Evolutionary conservation across 345 rosid species (phyloP).

Genomic region (Pistacia vera): DNA sequence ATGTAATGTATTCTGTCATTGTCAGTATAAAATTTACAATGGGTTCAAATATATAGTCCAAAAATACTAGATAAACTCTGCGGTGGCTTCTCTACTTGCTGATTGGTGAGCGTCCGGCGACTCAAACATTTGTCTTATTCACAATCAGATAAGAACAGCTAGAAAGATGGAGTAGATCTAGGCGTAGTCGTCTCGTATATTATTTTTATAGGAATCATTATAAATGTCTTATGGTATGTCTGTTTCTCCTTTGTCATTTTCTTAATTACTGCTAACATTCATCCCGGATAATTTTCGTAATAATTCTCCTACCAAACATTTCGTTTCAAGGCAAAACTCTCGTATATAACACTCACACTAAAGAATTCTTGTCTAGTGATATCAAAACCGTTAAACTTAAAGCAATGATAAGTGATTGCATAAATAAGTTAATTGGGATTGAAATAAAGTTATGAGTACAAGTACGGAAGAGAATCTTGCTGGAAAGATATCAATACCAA

Average conservation of each 20-base stretch:
- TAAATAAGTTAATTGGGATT: not conserved
- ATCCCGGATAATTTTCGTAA: not conserved
- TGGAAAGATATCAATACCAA: constrained; percentile 4
- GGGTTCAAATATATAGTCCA: no score
- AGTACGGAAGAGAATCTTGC: not conserved
- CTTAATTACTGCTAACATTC: constrained; percentile 8
- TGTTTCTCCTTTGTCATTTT: constrained; percentile 9
- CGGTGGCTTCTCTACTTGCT: no score
- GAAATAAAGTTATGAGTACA: not conserved
- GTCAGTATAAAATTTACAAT: no score
- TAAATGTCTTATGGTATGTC: not conserved
- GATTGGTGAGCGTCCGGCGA: no score
- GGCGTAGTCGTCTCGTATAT: no score
- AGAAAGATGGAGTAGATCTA: no score
- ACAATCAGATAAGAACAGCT: no score
- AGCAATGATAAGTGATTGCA: not conserved
- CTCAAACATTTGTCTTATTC: no score
- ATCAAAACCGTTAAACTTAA: not conserved
- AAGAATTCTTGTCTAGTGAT: not conserved
- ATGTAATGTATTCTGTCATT: no score
- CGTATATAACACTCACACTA: not conserved
- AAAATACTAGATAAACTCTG: no score
- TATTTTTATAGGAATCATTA: no score
- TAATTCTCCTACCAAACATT: not conserved
- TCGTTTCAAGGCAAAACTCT: not conserved